Conservation (phyloP, 139 green algal species). For the Pleodorina starrii region DNA sequence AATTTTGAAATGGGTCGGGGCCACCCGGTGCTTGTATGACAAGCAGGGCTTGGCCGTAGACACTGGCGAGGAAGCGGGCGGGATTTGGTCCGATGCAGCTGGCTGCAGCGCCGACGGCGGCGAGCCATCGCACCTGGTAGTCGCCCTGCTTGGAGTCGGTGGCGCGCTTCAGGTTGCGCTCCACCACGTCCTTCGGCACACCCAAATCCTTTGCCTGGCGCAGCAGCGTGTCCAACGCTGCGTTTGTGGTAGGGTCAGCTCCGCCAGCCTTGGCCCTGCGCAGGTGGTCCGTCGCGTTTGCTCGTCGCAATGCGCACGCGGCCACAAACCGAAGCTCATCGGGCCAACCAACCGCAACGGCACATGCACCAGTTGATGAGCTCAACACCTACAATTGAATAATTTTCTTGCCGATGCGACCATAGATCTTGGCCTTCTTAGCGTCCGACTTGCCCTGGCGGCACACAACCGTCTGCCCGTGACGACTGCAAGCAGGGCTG, state of each 20-base stretch:
- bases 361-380: too few species aligned
- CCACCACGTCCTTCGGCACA: conserved; percentile 92
- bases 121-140: conserved; percentile 38
- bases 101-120: too few species aligned
- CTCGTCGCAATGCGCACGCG: too few species aligned
- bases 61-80: too few species aligned
- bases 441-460: conserved; percentile 78
- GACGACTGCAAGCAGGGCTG: too few species aligned
- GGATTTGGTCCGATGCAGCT: too few species aligned
- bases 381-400: conserved; percentile 75
- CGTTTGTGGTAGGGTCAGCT: conserved; percentile 81
- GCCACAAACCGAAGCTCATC: neutral
- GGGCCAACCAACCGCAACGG: too few species aligned
- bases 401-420: conserved; percentile 93
- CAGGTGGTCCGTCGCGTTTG: too few species aligned
- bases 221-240: conserved; percentile 73
- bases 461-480: too few species aligned
- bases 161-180: conserved; percentile 93
- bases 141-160: conserved; percentile 79
- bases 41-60: too few species aligned
- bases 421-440: conserved; percentile 89
- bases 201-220: conserved; percentile 79
- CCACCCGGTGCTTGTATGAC: too few species aligned
- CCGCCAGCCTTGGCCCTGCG: conserved; percentile 83
- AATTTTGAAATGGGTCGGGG: too few species aligned